phyloP scores from a whole-genome alignment of 441 rosid species.

The Mallotus repandus region DNA sequence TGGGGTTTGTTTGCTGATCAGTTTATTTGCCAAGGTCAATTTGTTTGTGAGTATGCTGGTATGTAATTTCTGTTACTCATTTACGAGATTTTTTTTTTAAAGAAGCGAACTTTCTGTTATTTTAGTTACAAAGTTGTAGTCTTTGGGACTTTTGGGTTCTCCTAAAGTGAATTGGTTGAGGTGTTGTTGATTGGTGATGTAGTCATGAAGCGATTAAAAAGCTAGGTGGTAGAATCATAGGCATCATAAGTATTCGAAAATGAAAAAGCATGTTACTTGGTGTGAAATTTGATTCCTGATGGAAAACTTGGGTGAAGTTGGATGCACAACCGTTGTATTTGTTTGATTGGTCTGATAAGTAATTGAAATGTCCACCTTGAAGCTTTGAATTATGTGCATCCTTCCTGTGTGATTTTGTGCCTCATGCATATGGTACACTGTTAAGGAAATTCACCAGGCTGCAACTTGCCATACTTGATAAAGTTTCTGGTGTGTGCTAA shows the following conservation, averaged over 20 bases:
- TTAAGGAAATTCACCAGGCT: neutral
- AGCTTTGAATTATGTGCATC: neutral
- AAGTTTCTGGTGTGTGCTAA: too few species aligned
- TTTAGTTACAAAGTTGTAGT: neutral
- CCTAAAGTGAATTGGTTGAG: neutral
- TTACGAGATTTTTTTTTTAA: neutral
- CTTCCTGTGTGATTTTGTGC: neutral
- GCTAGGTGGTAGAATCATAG: too few species aligned
- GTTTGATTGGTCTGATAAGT: conserved; percentile 5
- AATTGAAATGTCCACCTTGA: neutral
- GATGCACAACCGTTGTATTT: neutral
- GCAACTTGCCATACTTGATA: neutral
- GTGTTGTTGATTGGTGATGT: too few species aligned
- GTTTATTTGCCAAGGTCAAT: conserved; percentile 53
- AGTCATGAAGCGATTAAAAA: too few species aligned
- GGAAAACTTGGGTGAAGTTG: too few species aligned
- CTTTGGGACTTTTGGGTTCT: conserved; percentile 5
- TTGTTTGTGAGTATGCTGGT: conserved; percentile 90
- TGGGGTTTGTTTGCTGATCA: conserved; percentile 79
- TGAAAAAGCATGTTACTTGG: too few species aligned
- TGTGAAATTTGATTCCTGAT: too few species aligned
- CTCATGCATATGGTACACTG: neutral
- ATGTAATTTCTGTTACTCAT: neutral
- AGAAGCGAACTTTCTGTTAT: neutral
- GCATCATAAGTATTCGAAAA: too few species aligned